Evolutionary conservation across 371 early-diverging fungal genomes (phyloP).

Genomic region (Neoconidiobolus thromboides): DNA sequence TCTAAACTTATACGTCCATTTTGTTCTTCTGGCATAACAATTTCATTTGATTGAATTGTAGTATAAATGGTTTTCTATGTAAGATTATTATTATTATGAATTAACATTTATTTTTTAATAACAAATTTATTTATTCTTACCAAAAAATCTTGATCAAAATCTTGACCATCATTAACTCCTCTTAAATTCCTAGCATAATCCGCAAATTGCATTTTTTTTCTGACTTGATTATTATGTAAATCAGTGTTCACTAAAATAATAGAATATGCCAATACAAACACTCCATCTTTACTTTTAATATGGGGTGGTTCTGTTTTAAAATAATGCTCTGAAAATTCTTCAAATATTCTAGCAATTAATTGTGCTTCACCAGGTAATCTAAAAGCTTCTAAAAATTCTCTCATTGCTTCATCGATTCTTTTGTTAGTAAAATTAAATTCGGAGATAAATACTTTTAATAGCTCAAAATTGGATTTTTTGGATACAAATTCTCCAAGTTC

Average conservation of each 20-base stretch:
- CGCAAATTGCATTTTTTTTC: constrained; percentile 47
- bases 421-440: constrained; percentile 62
- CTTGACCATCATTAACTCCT: constrained; percentile 49
- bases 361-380: constrained; percentile 88
- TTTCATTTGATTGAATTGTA: constrained; percentile 57
- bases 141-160: constrained; percentile 54
- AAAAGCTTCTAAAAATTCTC: constrained; percentile 66
- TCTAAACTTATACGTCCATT: constrained; percentile 87
- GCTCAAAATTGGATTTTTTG: constrained; percentile 53
- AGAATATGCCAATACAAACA: constrained; percentile 67
- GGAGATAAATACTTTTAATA: constrained; percentile 57
- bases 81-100: too few relatives aligned
- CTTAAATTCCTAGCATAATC: constrained; percentile 66
- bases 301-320: constrained; percentile 35
- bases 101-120: background rate
- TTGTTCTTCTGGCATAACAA: constrained; percentile 77
- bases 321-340: constrained; percentile 62
- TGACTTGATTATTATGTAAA: constrained; percentile 73
- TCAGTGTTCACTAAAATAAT: constrained; percentile 90
- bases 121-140: constrained; percentile 13
- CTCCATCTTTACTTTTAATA: constrained; percentile 50
- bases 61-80: constrained; percentile 37
- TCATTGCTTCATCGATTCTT: constrained; percentile 71
- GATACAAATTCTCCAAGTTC: constrained; percentile 75
- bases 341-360: constrained; percentile 80